Percentiles rank a stretch among this genome's conserved stretches.
phyloP scores from a whole-genome alignment of 768 basidiomycete species.

The Kwoniella shandongensis region DNA sequence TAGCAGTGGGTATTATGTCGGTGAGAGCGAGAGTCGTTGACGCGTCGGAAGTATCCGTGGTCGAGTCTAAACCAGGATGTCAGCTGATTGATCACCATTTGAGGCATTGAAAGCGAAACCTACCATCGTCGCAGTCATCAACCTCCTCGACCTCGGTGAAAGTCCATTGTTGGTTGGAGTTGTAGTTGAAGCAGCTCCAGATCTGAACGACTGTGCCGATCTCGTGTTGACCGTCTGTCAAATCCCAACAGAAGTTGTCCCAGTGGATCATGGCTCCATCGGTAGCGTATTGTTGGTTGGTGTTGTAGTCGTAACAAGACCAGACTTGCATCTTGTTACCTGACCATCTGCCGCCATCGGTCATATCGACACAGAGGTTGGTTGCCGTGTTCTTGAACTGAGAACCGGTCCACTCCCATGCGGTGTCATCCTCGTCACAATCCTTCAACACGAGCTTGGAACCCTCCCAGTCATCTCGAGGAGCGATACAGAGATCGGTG shows the following conservation, averaged over 20 bases:
- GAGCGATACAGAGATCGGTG: conserved; percentile 40
- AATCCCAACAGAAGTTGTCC: conserved; percentile 39
- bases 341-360: conserved; percentile 33
- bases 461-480: conserved; percentile 26
- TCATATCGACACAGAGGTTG: conserved; percentile 38
- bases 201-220: conserved; percentile 37
- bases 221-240: conserved; percentile 36
- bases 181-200: conserved; percentile 34
- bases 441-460: conserved; percentile 29
- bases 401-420: conserved; percentile 32
- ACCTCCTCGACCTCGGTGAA: conserved; percentile 43
- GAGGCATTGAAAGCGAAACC: not conserved
- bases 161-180: conserved; percentile 43
- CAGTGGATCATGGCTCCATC: conserved; percentile 32
- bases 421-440: conserved; percentile 37
- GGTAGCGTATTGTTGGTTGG: conserved; percentile 36
- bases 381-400: conserved; percentile 31
- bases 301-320: conserved; percentile 37
- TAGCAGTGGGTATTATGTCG: conserved; percentile 9
- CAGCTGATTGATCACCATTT: not conserved
- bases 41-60: conserved; percentile 6
- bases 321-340: conserved; percentile 44
- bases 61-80: not conserved
- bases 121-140: conserved; percentile 23
- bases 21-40: conserved; percentile 2